Evolutionary conservation across 2,329 filamentous ascomycete species (phyloP).

Genomic region (Albifimbria verrucaria): DNA sequence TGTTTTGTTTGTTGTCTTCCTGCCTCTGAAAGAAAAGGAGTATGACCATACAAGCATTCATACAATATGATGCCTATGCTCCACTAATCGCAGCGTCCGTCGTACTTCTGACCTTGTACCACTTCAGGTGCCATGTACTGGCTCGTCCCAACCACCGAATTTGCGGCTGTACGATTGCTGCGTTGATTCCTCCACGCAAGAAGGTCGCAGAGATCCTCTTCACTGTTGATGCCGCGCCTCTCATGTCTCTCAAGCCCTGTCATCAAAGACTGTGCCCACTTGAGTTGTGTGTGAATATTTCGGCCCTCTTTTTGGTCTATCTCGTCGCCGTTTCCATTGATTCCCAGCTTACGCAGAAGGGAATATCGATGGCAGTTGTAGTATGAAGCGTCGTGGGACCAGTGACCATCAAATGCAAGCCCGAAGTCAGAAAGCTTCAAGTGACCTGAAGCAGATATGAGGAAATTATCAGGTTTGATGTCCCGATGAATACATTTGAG

Average conservation of each 20-base stretch:
- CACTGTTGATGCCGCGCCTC: conserved; percentile 21
- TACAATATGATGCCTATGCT: conserved; percentile 92
- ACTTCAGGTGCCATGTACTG: conserved; percentile 99
- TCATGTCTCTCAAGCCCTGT: conserved; percentile 28
- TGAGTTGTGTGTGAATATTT: conserved; percentile 30
- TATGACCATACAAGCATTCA: conserved; percentile 90
- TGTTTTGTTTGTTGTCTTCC: conserved; percentile 77
- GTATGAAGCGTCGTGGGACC: conserved; percentile 86
- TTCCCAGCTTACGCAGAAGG: conserved; percentile 71
- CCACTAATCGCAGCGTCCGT: conserved; percentile 96
- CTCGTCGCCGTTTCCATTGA: conserved; percentile 70
- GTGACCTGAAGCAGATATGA: conserved; percentile 84
- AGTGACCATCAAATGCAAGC: conserved; percentile 90
- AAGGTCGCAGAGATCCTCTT: conserved; percentile 37
- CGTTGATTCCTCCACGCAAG: conserved; percentile 68
- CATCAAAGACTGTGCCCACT: conserved; percentile 27
- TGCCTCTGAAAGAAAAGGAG: conserved; percentile 81
- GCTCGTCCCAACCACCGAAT: conserved; percentile 89
- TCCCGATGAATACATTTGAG: conserved; percentile 92
- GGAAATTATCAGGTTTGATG: conserved; percentile 95
- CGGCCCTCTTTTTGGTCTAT: conserved; percentile 59
- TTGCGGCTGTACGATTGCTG: conserved; percentile 69
- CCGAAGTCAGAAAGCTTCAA: conserved; percentile 96
- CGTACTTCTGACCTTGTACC: conserved; percentile 75
- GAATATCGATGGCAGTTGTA: conserved; percentile 80